Conservation (phyloP, 2,329 filamentous ascomycete genomes). For the Colletotrichum magnum region DNA sequence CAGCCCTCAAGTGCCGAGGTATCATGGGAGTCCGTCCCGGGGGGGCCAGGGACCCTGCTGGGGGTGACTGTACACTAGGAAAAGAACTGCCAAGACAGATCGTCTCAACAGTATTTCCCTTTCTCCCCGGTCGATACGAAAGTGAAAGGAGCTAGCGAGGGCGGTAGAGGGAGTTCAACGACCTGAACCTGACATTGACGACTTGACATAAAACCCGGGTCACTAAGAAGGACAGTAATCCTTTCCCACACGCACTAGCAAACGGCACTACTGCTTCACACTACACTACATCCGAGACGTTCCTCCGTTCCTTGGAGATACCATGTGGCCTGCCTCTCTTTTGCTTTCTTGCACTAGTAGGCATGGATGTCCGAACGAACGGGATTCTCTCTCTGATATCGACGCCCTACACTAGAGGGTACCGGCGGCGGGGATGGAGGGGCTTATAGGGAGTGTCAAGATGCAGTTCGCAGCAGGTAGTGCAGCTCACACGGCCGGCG, state of each 20-base stretch:
- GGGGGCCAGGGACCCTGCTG: neutral
- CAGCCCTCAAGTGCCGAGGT: neutral
- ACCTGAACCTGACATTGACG: no score
- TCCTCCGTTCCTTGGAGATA: conserved; percentile 6
- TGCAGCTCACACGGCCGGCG: no score
- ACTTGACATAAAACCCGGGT: neutral
- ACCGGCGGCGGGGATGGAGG: no score
- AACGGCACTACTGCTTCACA: conserved; percentile 28
- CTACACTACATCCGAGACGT: conserved; percentile 32
- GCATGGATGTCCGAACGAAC: neutral
- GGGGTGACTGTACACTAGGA: no score
- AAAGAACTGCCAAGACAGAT: neutral
- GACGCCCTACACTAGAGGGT: no score
- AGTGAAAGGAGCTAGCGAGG: neutral
- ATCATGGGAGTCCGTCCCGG: neutral
- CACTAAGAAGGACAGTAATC: neutral
- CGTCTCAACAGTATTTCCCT: neutral
- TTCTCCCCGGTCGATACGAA: neutral
- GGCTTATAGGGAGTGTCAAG: no score
- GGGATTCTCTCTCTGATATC: neutral
- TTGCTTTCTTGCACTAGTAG: no score
- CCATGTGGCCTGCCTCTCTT: neutral
- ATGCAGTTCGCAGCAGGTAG: no score
- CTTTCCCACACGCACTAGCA: neutral
- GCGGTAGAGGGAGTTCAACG: no score